Conservation (phyloP, 2,329 filamentous ascomycete species). For the Nigrograna mackinnonii region DNA sequence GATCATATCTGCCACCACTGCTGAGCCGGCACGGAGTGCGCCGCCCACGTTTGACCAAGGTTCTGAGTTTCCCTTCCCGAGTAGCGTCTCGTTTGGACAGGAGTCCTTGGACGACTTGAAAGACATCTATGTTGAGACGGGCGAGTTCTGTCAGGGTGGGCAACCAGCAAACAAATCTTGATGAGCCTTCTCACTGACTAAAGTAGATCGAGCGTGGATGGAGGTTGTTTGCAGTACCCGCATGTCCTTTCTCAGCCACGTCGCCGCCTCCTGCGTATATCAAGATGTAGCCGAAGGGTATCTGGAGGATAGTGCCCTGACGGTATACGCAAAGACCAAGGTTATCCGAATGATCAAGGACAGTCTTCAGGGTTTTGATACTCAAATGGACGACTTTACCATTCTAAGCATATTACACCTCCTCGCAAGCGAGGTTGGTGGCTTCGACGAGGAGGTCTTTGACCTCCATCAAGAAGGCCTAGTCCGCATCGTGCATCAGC, state of each 20-base stretch:
- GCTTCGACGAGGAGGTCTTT: slow-evolving; percentile 29
- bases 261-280: slow-evolving; percentile 35
- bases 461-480: slow-evolving; percentile 33
- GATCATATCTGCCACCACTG: slow-evolving; percentile 25
- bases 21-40: slow-evolving; percentile 22
- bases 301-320: slow-evolving; percentile 31
- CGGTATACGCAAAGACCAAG: slow-evolving; percentile 35
- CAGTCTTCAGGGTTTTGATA: slow-evolving; percentile 18
- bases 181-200: slow-evolving; percentile 10
- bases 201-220: slow-evolving; percentile 29
- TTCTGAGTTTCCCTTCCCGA: slow-evolving; percentile 28
- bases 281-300: slow-evolving; percentile 31
- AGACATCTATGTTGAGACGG: slow-evolving; percentile 24
- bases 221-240: slow-evolving; percentile 26
- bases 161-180: no score
- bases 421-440: slow-evolving; percentile 33
- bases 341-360: slow-evolving; percentile 28
- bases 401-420: slow-evolving; percentile 36
- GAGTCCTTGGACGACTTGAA: slow-evolving; percentile 25
- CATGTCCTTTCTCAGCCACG: slow-evolving; percentile 37
- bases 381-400: slow-evolving; percentile 27
- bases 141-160: slow-evolving; percentile 24
- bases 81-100: slow-evolving; percentile 1
- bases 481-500: slow-evolving; percentile 26
- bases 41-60: slow-evolving; percentile 21